A percentile compares a stretch with the other conserved stretches of the same genome.
Conservation (phyloP, 768 basidiomycete species). For the Cytidiella melzeri region DNA sequence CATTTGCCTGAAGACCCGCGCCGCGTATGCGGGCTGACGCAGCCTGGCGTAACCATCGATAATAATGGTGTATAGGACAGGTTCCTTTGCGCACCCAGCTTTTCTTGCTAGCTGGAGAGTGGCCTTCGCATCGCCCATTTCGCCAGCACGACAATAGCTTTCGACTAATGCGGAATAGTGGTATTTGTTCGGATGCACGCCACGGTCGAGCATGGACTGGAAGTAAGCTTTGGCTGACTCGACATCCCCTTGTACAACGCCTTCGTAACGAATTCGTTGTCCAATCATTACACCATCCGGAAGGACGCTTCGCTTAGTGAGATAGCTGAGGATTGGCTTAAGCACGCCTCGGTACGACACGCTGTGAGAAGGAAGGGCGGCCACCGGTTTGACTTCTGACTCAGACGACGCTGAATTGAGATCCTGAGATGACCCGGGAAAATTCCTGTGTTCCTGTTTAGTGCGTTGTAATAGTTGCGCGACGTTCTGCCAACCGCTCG, state of each 20-base stretch:
- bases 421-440: too few relatives aligned
- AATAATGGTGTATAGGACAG: conserved; percentile 72
- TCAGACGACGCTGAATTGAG: neutral
- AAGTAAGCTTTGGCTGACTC: conserved; percentile 48
- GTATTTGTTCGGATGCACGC: conserved; percentile 64
- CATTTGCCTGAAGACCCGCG: conserved; percentile 58
- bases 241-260: conserved; percentile 37
- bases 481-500: conserved; percentile 27
- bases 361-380: neutral
- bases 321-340: too few relatives aligned
- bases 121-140: conserved; percentile 49
- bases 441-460: neutral
- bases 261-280: conserved; percentile 60
- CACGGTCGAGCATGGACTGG: conserved; percentile 53
- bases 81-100: conserved; percentile 49
- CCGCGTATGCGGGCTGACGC: conserved; percentile 47
- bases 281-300: conserved; percentile 54
- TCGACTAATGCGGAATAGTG: conserved; percentile 76
- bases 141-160: conserved; percentile 56
- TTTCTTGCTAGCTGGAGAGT: conserved; percentile 47
- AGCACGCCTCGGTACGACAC: conserved; percentile 28
- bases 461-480: neutral
- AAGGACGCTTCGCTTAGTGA: conserved; percentile 41
- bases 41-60: conserved; percentile 65
- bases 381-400: neutral